phyloP scores from a whole-genome alignment of 805 yeast genomes.

The Ogataea chonburiensis region DNA sequence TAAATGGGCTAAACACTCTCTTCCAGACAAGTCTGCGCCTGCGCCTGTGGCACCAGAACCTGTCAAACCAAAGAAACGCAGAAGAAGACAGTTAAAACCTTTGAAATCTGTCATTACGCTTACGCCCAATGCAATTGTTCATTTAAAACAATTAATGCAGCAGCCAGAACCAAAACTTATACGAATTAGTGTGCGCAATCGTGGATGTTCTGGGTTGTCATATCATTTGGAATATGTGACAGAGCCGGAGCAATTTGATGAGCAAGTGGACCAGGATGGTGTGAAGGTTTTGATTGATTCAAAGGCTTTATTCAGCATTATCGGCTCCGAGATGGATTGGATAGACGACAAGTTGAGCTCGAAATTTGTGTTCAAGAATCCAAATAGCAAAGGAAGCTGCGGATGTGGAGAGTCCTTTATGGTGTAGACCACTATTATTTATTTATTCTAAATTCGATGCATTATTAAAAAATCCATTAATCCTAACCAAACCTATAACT shows the following conservation, averaged over 20 bases:
- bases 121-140: slow-evolving; percentile 71
- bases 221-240: slow-evolving; percentile 89
- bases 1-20: slow-evolving; percentile 34
- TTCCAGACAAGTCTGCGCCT: slow-evolving; percentile 20
- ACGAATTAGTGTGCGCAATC: slow-evolving; percentile 88
- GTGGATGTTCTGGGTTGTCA: slow-evolving; percentile 96
- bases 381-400: slow-evolving; percentile 96
- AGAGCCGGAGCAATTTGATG: slow-evolving; percentile 93
- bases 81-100: slow-evolving; percentile 72
- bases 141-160: slow-evolving; percentile 62
- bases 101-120: slow-evolving; percentile 87
- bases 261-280: slow-evolving; percentile 88
- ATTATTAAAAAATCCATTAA: slow-evolving; percentile 2
- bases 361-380: slow-evolving; percentile 89
- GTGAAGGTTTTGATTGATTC: slow-evolving; percentile 92
- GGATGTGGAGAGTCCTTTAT: slow-evolving; percentile 99
- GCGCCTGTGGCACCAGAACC: slow-evolving; percentile 7
- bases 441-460: slow-evolving; percentile 4
- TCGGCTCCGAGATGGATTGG: slow-evolving; percentile 99
- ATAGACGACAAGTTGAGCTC: slow-evolving; percentile 87
- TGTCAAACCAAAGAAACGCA: slow-evolving; percentile 23
- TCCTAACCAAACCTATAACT: too few relatives aligned
- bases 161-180: slow-evolving; percentile 88
- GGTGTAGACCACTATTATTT: slow-evolving; percentile 50
- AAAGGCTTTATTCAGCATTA: slow-evolving; percentile 91